Base-by-base conservation (phyloP, 2,329 filamentous ascomycete genomes). In the Dactylellina cionopaga region DNA sequence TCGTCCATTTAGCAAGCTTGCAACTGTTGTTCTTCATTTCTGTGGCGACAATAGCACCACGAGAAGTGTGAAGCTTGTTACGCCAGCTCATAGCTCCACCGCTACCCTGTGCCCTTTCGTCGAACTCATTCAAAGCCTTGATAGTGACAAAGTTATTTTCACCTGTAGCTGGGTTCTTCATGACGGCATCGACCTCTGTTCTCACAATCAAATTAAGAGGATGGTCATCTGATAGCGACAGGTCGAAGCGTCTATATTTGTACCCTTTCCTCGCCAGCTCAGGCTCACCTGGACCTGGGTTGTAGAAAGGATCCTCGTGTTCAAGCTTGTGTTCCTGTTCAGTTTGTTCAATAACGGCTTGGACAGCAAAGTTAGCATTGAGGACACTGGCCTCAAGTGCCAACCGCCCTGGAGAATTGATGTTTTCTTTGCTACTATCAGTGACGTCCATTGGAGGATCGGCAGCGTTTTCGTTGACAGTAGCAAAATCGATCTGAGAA, bases 21-120 rank as follows among this genome's bases (percentile, higher is more conserved):
- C 92, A 96, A 80, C 89, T 92, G 87, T 99, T 99, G 88, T 99
- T 99, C 91, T 99, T 99, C 95, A 99, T 99, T 85, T 99, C 95
- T 10, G 95, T 99, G 17, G 95, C 95, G 24, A 99, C 91, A 43
- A 99, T 94, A 65, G 95, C 95, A 88, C 95, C 95, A 79, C 95
- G 90, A 84, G 97, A 93, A 78, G 89, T 92, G 75, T 91, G 90
- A 72, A 99, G 87, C 87, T 99, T 99, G 77, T 89, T 90, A 80
- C 95, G 88, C 95, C 95, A 99, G 86, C 99, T 95, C 56, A 99
- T 86, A 62, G 95, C 95, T 75, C 94, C 92, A 77, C 95, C 95
- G 76, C 91, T 92, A 77, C 95, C 95, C 81, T 96, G 93, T 22
- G 95, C 95, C 85, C 96, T 97, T 88, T 88, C 92, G 84, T 99